phyloP scores from a whole-genome alignment of 2,329 filamentous ascomycete species.

The Drechslerella coelobrocha region DNA sequence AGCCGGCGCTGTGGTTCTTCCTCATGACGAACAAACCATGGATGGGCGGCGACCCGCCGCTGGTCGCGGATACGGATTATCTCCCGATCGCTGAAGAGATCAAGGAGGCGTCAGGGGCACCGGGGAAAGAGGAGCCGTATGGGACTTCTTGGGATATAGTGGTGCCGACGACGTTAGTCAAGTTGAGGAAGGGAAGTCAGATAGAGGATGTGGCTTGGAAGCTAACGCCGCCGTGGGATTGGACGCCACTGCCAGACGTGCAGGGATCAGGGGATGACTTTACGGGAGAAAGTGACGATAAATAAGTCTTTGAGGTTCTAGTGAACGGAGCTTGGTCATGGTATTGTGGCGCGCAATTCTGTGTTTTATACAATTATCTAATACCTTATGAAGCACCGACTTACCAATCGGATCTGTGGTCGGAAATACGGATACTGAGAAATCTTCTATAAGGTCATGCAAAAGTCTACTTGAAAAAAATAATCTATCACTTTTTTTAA shows the following conservation, averaged over 20 bases:
- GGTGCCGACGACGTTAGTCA: neutral
- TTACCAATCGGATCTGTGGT: no score
- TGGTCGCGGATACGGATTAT: neutral
- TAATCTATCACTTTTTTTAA: no score
- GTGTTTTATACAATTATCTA: no score
- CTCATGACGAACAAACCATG: neutral
- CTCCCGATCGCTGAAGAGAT: neutral
- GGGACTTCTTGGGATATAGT: neutral
- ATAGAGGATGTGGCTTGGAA: neutral
- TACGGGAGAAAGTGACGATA: neutral
- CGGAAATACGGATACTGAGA: no score
- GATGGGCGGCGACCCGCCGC: neutral
- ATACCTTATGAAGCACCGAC: no score
- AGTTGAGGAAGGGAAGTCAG: neutral
- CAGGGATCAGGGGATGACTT: neutral
- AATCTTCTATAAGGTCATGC: no score
- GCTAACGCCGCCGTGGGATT: neutral
- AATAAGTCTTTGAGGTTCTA: neutral
- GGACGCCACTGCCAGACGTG: neutral
- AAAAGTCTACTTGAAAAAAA: no score
- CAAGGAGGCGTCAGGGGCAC: neutral
- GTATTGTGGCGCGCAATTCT: no score
- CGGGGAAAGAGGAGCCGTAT: neutral
- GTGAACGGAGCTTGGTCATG: no score
- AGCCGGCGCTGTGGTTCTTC: neutral